A percentile compares a stretch with the other conserved stretches of the same genome.
These are phyloP conservation scores for Solanum arcanum DNA, from an alignment of 257 asterid genomes.

Conservation along the genomic window DNA sequence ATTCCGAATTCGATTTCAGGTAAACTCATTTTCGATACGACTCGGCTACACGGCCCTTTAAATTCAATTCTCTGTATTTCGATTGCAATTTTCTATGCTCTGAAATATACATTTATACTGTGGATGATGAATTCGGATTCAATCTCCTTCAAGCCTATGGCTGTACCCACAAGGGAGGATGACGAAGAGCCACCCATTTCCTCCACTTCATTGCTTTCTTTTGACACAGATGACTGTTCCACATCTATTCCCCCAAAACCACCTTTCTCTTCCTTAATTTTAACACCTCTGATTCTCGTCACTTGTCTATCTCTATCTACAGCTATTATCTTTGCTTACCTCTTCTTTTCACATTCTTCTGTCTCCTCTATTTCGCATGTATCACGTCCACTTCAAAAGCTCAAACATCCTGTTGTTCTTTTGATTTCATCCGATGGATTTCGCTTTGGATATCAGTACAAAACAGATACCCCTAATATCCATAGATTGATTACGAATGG, in stretches of 20 bases:
- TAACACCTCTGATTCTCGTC: conserved; percentile 20
- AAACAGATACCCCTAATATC: conserved; percentile 45
- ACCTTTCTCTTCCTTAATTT: background rate
- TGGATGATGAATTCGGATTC: background rate
- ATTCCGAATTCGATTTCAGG: background rate
- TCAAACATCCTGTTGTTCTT: conserved; percentile 43
- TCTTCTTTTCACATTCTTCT: conserved; percentile 13
- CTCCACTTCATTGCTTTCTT: background rate
- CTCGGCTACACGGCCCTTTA: background rate
- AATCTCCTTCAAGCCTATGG: background rate
- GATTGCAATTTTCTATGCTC: background rate
- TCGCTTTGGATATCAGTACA: conserved; percentile 67
- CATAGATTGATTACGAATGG: conserved; percentile 39
- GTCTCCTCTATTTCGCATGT: conserved; percentile 10
- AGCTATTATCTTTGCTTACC: conserved; percentile 35
- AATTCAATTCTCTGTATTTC: background rate
- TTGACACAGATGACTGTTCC: background rate
- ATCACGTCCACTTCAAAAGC: conserved; percentile 35
- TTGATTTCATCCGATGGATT: conserved; percentile 63
- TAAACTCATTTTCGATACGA: background rate
- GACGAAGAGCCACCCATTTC: background rate
- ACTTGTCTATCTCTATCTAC: conserved; percentile 34
- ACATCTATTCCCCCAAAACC: background rate
- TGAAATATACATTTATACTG: background rate
- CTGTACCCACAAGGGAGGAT: background rate